Evolutionary conservation across 1,139 yeast species (phyloP).

Genomic region (Yamadazyma atmosphaerica): DNA sequence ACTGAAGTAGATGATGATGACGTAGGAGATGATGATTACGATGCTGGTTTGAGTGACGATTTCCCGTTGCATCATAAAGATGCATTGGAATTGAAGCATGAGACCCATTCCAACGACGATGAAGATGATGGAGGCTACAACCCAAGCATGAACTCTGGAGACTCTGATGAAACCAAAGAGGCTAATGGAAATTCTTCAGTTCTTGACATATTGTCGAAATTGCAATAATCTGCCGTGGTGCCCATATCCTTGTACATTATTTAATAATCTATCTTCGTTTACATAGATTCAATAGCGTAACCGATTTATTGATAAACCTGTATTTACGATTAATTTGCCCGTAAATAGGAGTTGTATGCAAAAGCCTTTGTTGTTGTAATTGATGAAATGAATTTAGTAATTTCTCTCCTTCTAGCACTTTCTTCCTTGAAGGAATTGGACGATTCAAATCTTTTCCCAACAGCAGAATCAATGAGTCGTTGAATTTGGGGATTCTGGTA

Average conservation of each 20-base stretch:
- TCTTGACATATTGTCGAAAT: slow-evolving; percentile 36
- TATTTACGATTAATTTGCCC: neutral
- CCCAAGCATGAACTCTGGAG: too few species aligned
- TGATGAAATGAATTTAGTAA: slow-evolving; percentile 11
- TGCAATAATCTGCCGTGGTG: slow-evolving; percentile 19
- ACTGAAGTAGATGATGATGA: slow-evolving; percentile 19
- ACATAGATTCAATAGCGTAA: slow-evolving; percentile 1
- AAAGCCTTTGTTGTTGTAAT: neutral
- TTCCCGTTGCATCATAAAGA: slow-evolving; percentile 31
- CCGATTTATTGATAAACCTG: neutral
- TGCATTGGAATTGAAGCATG: slow-evolving; percentile 31
- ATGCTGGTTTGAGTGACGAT: slow-evolving; percentile 18
- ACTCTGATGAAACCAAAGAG: slow-evolving; percentile 5
- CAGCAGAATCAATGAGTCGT: slow-evolving; percentile 7
- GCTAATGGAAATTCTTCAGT: slow-evolving; percentile 12
- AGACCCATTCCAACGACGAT: slow-evolving; percentile 16
- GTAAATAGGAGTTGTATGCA: neutral
- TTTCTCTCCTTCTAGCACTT: slow-evolving; percentile 12
- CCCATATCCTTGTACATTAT: neutral
- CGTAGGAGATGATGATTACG: slow-evolving; percentile 19
- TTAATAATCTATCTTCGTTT: neutral
- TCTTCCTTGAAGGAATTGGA: slow-evolving; percentile 10
- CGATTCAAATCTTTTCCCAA: slow-evolving; percentile 9
- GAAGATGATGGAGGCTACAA: slow-evolving; percentile 18
- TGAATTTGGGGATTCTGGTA: slow-evolving; percentile 14